Conservation (phyloP, 345 rosid genomes). For the Trapa incisa region DNA sequence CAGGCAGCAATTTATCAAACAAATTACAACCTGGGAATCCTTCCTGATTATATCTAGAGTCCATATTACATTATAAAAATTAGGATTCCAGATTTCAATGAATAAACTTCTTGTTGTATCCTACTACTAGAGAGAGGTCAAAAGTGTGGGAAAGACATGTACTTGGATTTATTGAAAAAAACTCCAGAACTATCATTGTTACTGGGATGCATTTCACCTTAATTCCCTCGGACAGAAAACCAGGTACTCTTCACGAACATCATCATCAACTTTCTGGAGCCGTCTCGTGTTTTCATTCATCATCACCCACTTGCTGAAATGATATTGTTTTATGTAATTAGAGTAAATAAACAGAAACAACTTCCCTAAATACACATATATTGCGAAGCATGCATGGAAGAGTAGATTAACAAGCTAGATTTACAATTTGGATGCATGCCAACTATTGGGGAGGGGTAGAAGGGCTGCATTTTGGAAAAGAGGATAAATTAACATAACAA, state of each 20-base stretch:
- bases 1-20: not conserved
- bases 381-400: not conserved
- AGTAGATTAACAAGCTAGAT: not conserved
- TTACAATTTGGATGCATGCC: not conserved
- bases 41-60: not conserved
- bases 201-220: conserved; percentile 19
- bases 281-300: conserved; percentile 92
- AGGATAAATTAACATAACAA: not conserved
- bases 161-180: not conserved
- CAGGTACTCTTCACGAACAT: conserved; percentile 69
- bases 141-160: not conserved
- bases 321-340: not conserved
- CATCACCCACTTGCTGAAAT: conserved; percentile 96
- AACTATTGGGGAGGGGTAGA: not conserved
- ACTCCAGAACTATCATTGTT: not conserved
- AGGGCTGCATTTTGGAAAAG: not conserved
- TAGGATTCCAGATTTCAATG: too few species aligned
- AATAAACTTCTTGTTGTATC: not conserved
- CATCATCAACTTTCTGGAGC: conserved; percentile 78
- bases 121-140: not conserved
- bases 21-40: not conserved
- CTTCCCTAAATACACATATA: not conserved
- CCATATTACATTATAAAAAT: too few species aligned
- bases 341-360: not conserved
- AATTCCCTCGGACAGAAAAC: conserved; percentile 62